phyloP scores from a whole-genome alignment of 176 grass and related monocot species.

The Tillandsia fasciculata region DNA sequence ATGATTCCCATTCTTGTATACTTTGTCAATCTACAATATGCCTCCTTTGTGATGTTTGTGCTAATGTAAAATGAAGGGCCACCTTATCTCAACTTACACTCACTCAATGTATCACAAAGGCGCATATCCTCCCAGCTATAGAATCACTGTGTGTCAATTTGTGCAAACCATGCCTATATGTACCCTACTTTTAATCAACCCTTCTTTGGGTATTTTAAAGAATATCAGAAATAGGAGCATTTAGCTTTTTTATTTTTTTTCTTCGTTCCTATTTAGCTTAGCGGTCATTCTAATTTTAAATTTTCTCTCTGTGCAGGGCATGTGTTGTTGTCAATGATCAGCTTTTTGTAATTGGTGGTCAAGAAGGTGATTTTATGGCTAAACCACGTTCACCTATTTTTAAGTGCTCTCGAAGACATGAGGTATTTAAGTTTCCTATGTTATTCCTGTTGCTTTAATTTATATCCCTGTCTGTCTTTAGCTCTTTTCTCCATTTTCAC shows the following conservation, averaged over 20 bases:
- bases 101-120: no score
- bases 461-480: background rate
- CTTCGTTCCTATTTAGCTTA: background rate
- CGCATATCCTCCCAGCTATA: no score
- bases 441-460: background rate
- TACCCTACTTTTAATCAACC: background rate
- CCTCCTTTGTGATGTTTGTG: no score
- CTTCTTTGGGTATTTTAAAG: background rate
- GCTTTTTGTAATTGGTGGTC: slow-evolving; percentile 81
- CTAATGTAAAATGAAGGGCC: no score
- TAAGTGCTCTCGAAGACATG: slow-evolving; percentile 68
- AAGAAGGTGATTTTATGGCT: slow-evolving; percentile 94
- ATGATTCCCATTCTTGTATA: no score
- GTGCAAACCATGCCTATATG: background rate
- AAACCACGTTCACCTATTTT: slow-evolving; percentile 85
- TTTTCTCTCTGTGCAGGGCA: slow-evolving; percentile 34
- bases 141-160: no score
- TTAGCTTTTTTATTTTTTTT: background rate
- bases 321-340: slow-evolving; percentile 68
- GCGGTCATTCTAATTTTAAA: slow-evolving; percentile 3
- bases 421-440: slow-evolving; percentile 31
- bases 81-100: no score
- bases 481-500: background rate
- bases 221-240: background rate
- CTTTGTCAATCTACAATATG: no score